Base-by-base conservation (phyloP, 495 filamentous ascomycete genomes). In the Tetracladium marchalianum region DNA sequence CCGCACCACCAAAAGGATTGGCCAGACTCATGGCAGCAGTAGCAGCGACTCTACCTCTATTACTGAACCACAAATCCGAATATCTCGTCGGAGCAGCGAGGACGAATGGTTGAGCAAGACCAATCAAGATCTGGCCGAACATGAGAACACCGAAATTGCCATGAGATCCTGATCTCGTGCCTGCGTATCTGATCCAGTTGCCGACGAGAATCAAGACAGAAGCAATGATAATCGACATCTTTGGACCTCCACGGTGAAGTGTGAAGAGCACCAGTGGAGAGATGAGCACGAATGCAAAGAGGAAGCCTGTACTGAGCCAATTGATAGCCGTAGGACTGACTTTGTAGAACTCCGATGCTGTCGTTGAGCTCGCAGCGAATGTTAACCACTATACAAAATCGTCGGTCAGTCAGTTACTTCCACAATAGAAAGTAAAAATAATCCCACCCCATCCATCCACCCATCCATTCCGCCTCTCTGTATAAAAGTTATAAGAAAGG, bases 41-140 rank as follows among this genome's bases (percentile, higher is more conserved):
- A 12, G 92, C 90, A 39, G 83, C 81, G 11, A 90, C 85, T 43
- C 92, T 80, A 12, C 87, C 90, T 0, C 68, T 61, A 49, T 87
- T 81, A 0, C 87, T 85, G 65, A 98, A 98, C 92, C 92, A 97
- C 27, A 95, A 68, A 57, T 95, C 89, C 45, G 84, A 90, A 58
- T 95, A 98, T 44, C 87, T 73, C 2, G 92, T 89, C 0, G 92
- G 90, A 1, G 92, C 87, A 33, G 84, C 78, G 5, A 97, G 77
- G 31, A 94, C 87, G 64, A 97, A 96, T 0, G 92, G 90, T 51
- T 98, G 92, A 11, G 87, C 82, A 8, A 95, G 67, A 0, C 92
- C 92, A 33, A 82, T 86, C 13, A 98, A 65, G 64, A 96, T 82
- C 66, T 98, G 92, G n/a, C 90, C 92, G 62, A 95, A 82, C 82